Evolutionary conservation across 495 filamentous ascomycete genomes (phyloP).

Genomic region (Penicillium cosmopolitanum): DNA sequence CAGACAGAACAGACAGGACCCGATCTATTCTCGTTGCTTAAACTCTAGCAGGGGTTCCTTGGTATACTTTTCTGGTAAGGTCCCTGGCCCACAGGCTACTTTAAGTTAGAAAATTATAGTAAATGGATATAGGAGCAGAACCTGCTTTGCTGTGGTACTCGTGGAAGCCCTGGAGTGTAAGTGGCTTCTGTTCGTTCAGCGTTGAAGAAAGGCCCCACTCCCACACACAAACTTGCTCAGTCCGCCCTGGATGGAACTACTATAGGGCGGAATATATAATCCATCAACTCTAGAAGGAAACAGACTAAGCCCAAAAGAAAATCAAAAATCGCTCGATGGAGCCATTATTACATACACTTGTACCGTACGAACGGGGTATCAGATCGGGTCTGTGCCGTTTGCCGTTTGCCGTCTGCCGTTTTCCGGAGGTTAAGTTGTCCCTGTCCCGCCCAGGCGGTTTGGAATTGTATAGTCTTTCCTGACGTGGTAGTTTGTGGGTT

Average conservation of each 20-base stretch:
- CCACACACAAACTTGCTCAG: no score
- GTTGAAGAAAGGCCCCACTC: no score
- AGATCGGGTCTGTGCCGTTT: conserved; percentile 5
- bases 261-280: no score
- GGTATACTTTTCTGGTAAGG: background rate
- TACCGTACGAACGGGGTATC: background rate
- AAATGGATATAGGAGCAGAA: background rate
- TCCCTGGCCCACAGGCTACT: background rate
- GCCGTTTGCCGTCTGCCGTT: conserved; percentile 1
- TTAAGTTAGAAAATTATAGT: background rate
- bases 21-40: background rate
- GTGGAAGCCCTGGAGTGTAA: no score
- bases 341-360: background rate
- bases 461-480: background rate
- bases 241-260: no score
- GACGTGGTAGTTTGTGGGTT: background rate
- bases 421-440: background rate
- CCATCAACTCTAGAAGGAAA: background rate
- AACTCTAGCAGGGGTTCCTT: background rate
- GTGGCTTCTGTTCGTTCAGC: no score
- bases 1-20: background rate
- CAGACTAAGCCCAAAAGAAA: background rate
- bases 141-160: no score
- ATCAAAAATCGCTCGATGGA: background rate
- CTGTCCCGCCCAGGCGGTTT: background rate